Conservation (phyloP, 805 yeast species). For the Clavispora phyllophila region DNA sequence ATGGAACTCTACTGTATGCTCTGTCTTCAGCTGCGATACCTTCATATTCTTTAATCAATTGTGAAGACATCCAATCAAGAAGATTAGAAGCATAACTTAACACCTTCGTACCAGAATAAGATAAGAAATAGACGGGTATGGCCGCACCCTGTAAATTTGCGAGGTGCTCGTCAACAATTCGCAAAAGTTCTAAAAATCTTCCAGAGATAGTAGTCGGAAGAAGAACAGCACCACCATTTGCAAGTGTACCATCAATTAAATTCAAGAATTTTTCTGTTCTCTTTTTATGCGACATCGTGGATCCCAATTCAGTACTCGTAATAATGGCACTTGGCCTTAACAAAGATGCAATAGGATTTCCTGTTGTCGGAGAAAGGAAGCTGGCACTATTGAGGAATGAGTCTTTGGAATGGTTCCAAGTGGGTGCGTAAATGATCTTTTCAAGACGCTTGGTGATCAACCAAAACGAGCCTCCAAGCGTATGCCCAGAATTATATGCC, state of each 20-base stretch:
- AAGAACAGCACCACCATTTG: conserved; percentile 74
- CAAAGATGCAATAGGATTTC: conserved; percentile 60
- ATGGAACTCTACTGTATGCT: conserved; percentile 54
- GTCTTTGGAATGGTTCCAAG: conserved; percentile 94
- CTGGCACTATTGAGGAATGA: conserved; percentile 72
- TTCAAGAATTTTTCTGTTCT: conserved; percentile 61
- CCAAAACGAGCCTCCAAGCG: conserved; percentile 94
- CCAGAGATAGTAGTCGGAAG: conserved; percentile 81
- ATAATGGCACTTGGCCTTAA: conserved; percentile 79
- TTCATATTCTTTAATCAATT: conserved; percentile 85
- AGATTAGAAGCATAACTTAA: conserved; percentile 80
- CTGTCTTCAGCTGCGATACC: conserved; percentile 16
- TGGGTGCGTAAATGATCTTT: conserved; percentile 79
- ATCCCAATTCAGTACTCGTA: conserved; percentile 66
- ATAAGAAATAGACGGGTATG: conserved; percentile 70
- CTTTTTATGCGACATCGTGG: conserved; percentile 54
- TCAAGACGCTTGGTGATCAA: conserved; percentile 67
- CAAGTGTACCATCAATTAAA: conserved; percentile 59
- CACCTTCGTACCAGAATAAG: conserved; percentile 74
- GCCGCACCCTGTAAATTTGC: conserved; percentile 37
- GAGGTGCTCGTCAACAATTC: conserved; percentile 64
- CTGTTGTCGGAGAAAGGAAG: conserved; percentile 45
- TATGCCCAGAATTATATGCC: conserved; percentile 87
- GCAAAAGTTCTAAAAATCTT: conserved; percentile 74
- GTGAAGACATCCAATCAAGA: conserved; percentile 93